Conservation (phyloP, 345 rosid species). For the Cardamine chenopodiifolia region DNA sequence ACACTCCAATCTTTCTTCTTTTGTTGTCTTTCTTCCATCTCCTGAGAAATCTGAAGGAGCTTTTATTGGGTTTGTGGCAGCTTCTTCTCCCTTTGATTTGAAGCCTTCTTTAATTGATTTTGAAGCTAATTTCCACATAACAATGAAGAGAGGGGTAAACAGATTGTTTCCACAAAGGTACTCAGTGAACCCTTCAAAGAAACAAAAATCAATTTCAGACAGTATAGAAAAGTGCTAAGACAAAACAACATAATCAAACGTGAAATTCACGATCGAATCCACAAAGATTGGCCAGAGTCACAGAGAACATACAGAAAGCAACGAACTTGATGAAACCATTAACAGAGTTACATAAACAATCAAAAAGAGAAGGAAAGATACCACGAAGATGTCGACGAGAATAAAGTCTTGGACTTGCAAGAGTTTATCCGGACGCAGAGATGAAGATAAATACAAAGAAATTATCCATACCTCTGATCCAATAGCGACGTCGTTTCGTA, state of each 20-base stretch:
- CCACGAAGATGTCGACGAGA: neutral
- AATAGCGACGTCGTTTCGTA: neutral
- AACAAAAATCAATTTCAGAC: constrained; percentile 6
- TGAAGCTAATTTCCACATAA: constrained; percentile 51
- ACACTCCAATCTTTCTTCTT: constrained; percentile 65
- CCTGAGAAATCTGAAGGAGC: constrained; percentile 47
- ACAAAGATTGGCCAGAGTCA: constrained; percentile 14
- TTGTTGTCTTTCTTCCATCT: constrained; percentile 38
- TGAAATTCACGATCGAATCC: neutral
- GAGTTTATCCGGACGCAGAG: neutral
- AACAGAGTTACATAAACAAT: neutral
- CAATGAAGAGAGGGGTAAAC: neutral
- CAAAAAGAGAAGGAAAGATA: constrained; percentile 13
- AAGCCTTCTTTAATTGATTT: constrained; percentile 37
- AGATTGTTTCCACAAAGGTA: constrained; percentile 16
- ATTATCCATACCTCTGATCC: neutral
- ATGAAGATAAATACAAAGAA: neutral
- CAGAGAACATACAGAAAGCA: constrained; percentile 7
- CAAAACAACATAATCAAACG: constrained; percentile 11
- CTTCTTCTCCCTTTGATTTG: constrained; percentile 35
- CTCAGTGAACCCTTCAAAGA: constrained; percentile 4
- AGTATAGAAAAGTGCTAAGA: neutral
- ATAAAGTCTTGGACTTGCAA: neutral
- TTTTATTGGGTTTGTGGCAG: constrained; percentile 27
- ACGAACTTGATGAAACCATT: constrained; percentile 18